Evolutionary conservation across 1,284 basidiomycete genomes (phyloP).

Genomic region (Leucocoprinus gongylophorus): DNA sequence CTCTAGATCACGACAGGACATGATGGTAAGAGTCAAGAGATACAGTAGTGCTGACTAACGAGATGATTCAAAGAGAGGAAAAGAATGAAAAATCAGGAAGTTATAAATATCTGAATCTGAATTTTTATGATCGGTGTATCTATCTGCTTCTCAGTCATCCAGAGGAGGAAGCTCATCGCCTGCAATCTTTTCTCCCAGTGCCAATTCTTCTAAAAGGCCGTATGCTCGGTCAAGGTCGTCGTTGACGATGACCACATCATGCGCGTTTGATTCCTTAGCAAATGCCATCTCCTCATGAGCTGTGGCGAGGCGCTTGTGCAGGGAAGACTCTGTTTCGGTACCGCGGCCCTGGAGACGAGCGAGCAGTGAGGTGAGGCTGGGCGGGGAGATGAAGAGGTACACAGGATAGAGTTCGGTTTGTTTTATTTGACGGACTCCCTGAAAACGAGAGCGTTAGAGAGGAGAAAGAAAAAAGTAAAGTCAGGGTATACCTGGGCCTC

Average conservation of each 20-base stretch:
- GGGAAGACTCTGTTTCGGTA: conserved; percentile 76
- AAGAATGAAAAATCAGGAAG: not conserved
- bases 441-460: conserved; percentile 16
- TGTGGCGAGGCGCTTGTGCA: conserved; percentile 72
- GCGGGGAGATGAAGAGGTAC: conserved; percentile 93
- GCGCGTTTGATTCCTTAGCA: conserved; percentile 67
- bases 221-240: conserved; percentile 88
- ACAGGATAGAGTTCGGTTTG: conserved; percentile 73
- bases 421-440: conserved; percentile 92
- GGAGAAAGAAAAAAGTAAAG: conserved; percentile 4
- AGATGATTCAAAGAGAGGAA: not conserved
- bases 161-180: conserved; percentile 55
- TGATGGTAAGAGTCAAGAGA: conserved; percentile 16
- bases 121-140: not conserved
- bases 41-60: not conserved
- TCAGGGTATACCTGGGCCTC: conserved; percentile 74
- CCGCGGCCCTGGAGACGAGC: conserved; percentile 72
- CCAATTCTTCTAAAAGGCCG: conserved; percentile 58
- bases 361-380: conserved; percentile 62
- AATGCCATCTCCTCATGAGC: conserved; percentile 84
- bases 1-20: conserved; percentile 47
- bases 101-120: not conserved
- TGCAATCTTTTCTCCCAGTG: conserved; percentile 52
- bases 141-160: conserved; percentile 38
- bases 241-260: conserved; percentile 89